Base-by-base conservation (phyloP, 352 stramenopile species). In the Thalassiosira mediterranea region DNA sequence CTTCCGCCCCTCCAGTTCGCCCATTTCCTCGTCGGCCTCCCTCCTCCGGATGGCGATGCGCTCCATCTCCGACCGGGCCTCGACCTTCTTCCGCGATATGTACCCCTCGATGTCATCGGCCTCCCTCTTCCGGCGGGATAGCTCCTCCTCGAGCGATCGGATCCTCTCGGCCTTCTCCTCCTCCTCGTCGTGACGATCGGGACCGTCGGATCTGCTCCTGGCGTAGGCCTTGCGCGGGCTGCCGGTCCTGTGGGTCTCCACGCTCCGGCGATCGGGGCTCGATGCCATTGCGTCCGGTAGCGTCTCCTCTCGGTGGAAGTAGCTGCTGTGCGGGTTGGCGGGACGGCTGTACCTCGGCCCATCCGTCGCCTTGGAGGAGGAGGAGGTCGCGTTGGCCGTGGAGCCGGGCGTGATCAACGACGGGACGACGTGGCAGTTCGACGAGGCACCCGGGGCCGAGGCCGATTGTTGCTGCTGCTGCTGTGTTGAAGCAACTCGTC, bases 121-220 rank as follows among this genome's bases (percentile, higher is more conserved):
- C 13, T 42, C 48, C 10, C 68, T 69, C 51, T 76, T 76, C 56
- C 47, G 68, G 17, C 57, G 29, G 15, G 31, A 17, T 28, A 70
- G 13, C 42, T 76, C 67, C 5, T 42, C n/a, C 53, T 47, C 34
- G n/a, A 76, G 47, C 15, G 11, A 42, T 7, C 37, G 67, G 31
- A 76, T 76, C 7, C 28, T 32, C 57, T 69, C 37, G 47, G 63
- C 57, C 19, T 51, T 34, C 48, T 69, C 34, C 8, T 66, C n/a
- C 13, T 67, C 4, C 10, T 44, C 34, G 34, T 13, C 34, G 34
- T 42, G 7, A 13, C 7, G 34, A 13, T 42, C 13, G 34, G 7
- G 34, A 13, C 13, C 13, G 34, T 42, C 34, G 34, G 34, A 7
- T 7, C 13, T 42, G 34, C 7, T 13, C 7, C 13, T 42, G 34